Percentiles rank a stretch among this genome's conserved stretches.
Conservation (phyloP, 805 yeast genomes). For the Yarrowia sp. region DNA sequence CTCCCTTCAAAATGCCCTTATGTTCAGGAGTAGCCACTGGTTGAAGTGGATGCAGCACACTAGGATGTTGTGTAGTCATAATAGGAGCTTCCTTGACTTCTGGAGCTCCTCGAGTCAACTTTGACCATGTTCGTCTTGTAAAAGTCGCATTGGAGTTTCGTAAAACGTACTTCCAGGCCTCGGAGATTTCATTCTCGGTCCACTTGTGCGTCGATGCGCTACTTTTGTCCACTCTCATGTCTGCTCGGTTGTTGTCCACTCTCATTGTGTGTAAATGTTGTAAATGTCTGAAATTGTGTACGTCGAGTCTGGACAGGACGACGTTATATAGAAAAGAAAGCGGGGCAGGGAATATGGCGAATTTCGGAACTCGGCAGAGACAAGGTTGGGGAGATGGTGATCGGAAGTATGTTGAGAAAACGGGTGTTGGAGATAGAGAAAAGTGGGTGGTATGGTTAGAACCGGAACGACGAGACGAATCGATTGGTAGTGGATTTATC, state of each 20-base stretch:
- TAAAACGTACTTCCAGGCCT: slow-evolving; percentile 14
- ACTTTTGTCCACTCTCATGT: neutral
- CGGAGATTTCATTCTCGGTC: neutral
- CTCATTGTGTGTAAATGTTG: neutral
- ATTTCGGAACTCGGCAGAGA: too few relatives aligned
- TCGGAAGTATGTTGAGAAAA: too few relatives aligned
- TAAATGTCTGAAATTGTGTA: too few relatives aligned
- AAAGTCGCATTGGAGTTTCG: slow-evolving; percentile 6
- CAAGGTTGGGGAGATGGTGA: too few relatives aligned
- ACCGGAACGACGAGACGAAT: neutral
- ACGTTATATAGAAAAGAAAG: too few relatives aligned
- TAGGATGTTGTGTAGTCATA: neutral
- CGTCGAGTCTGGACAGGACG: too few relatives aligned
- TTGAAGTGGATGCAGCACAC: neutral
- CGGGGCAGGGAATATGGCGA: too few relatives aligned
- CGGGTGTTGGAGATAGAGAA: too few relatives aligned
- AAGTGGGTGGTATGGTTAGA: too few relatives aligned
- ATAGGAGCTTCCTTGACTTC: neutral
- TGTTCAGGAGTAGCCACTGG: neutral
- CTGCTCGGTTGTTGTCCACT: neutral
- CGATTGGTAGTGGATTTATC: neutral
- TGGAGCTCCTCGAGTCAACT: neutral
- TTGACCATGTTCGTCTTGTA: slow-evolving; percentile 1
- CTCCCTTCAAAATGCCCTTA: slow-evolving; percentile 1
- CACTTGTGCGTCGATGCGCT: neutral